Conservation (phyloP, 83 land plant species). For the Diphasiastrum complanatum region DNA sequence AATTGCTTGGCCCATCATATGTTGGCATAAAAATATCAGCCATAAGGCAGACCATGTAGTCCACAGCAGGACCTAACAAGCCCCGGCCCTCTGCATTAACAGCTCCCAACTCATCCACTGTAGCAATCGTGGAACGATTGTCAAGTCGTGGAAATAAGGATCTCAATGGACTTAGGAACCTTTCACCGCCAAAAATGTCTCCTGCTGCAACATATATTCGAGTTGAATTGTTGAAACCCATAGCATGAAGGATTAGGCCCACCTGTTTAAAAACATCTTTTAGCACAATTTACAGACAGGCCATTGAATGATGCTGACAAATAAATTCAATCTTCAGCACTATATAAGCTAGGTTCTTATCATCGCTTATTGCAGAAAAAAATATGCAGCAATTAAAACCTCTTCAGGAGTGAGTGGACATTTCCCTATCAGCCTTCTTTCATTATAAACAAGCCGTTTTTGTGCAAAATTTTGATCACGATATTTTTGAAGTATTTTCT, state of each 20-base stretch:
- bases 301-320: no score
- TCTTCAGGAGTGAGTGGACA: slow-evolving; percentile 96
- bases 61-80: slow-evolving; percentile 83
- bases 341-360: no score
- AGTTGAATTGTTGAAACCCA: slow-evolving; percentile 87
- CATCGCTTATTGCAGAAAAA: neutral
- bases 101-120: slow-evolving; percentile 43
- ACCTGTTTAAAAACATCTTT: slow-evolving; percentile 65
- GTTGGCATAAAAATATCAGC: slow-evolving; percentile 97
- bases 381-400: slow-evolving; percentile 37
- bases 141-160: slow-evolving; percentile 68
- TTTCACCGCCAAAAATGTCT: slow-evolving; percentile 81
- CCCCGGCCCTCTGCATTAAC: slow-evolving; percentile 52
- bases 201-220: slow-evolving; percentile 92
- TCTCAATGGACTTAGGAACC: slow-evolving; percentile 75
- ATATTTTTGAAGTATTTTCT: slow-evolving; percentile 61
- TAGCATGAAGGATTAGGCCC: slow-evolving; percentile 65
- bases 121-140: slow-evolving; percentile 53
- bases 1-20: slow-evolving; percentile 97
- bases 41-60: slow-evolving; percentile 93
- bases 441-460: slow-evolving; percentile 51
- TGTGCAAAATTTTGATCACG: slow-evolving; percentile 70
- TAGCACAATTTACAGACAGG: no score
- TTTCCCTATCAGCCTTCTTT: slow-evolving; percentile 86
- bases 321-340: no score